Percentiles rank a stretch among this genome's conserved stretches.
These are phyloP conservation scores for Potentilla sterilis DNA, from an alignment of 306 rosid genomes.

Conservation along the genomic window DNA sequence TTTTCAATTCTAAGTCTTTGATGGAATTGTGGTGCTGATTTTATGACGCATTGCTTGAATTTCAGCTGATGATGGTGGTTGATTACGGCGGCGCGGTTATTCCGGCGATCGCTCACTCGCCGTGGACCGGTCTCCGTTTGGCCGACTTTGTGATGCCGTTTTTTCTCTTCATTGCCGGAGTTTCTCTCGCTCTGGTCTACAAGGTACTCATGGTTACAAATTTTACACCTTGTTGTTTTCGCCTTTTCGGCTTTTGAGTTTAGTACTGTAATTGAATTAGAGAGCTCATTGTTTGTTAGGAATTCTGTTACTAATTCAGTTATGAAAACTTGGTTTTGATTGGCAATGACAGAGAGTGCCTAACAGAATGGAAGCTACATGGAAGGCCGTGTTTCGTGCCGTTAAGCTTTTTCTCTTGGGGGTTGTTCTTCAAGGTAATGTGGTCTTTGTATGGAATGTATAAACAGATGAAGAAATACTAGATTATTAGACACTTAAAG, in stretches of 20 bases:
- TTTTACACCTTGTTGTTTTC: neutral
- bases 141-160: conserved; percentile 92
- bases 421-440: conserved; percentile 78
- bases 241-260: neutral
- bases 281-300: neutral
- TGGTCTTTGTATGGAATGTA: neutral
- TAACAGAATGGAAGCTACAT: conserved; percentile 50
- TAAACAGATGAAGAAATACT: too few species aligned
- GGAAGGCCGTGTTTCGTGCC: conserved; percentile 56
- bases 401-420: conserved; percentile 62
- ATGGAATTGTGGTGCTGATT: neutral
- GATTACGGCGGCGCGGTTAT: conserved; percentile 69
- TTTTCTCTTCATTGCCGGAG: conserved; percentile 78
- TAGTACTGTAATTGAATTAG: neutral
- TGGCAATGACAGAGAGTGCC: conserved; percentile 50
- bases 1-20: neutral
- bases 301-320: neutral
- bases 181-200: conserved; percentile 67
- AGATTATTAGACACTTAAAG: neutral
- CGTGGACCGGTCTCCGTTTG: conserved; percentile 79
- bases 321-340: neutral
- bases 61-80: conserved; percentile 82
- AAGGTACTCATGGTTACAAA: conserved; percentile 42
- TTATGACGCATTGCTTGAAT: neutral
- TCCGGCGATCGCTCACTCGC: conserved; percentile 72